These are phyloP conservation scores for Ganoderma sinense DNA, from an alignment of 1,284 basidiomycete genomes.

Conservation along the genomic window DNA sequence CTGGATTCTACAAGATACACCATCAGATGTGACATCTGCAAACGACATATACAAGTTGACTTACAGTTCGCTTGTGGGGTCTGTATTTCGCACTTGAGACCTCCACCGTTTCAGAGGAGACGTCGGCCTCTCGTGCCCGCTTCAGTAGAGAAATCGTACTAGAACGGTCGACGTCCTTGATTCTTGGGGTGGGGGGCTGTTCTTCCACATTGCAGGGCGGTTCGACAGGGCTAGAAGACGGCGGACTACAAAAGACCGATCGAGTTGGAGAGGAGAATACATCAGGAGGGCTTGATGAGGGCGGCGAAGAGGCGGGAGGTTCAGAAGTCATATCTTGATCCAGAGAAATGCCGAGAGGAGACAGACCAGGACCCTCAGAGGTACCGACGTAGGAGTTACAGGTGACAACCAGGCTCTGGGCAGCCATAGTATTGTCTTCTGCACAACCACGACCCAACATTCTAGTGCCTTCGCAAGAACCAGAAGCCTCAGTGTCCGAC, in stretches of 20 bases:
- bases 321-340: background rate
- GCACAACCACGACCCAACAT: background rate
- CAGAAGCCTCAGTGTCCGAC: background rate
- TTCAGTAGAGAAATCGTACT: background rate
- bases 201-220: background rate
- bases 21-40: background rate
- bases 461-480: background rate
- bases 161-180: too few relatives aligned
- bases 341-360: too few relatives aligned
- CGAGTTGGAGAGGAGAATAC: slow-evolving; percentile 53
- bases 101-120: background rate
- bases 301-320: slow-evolving; percentile 44
- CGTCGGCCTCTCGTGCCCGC: slow-evolving; percentile 7
- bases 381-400: too few relatives aligned
- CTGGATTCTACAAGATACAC: slow-evolving; percentile 27
- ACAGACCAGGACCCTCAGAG: background rate
- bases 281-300: slow-evolving; percentile 55
- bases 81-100: background rate
- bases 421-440: background rate
- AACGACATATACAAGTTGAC: background rate
- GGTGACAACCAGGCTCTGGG: background rate
- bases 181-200: background rate
- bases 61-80: slow-evolving; percentile 20
- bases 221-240: slow-evolving; percentile 44
- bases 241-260: slow-evolving; percentile 26